Evolutionary conservation across 148 eudicot species (phyloP), one percentile per base, ranked within the genome.

Genomic region (Agrostemma githago): DNA sequence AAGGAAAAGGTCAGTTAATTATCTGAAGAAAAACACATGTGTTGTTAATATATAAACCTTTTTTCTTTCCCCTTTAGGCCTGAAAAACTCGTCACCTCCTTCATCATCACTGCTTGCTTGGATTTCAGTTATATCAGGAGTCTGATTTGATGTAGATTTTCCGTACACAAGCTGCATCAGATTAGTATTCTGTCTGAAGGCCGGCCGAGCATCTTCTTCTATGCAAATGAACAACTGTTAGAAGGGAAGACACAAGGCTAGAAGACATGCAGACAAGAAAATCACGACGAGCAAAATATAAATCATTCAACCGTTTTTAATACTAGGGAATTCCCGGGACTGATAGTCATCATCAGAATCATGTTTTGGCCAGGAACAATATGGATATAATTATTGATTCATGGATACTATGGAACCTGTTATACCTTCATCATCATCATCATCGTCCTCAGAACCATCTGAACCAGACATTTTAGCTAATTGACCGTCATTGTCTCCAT

Each of bases 101-200:
- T 80, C 92, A 62, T 89, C 90, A 58, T 85, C 90, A 44, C 84
- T 94, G 82, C 79, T 81, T 58, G 73, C 72, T 62, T 34, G 82
- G 62, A 71, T 79, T 53, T 86, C 87, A 70, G 67, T 60, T 5
- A 16, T 46, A 70, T 77, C 66, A 44, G 78, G 48, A 21, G 66
- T 21, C 14, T 82, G 60, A 26, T 77, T 74, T 48, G 78, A 60
- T 67, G 42, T 79, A 60, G 88, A 72, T 68, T 82, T 82, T 26
- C 92, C 99, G 76, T 95, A 95, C 12, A 95, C 96, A 76, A 88
- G 89, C 80, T 92, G 92, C 93, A 82, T 89, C 65, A 95, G 87
- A 84, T 92, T 92, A 62, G 72, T 74, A 71, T 77, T 86, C 44
- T 86, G 85, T 70, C 93, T 79, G 41, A 75, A 76, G 59, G 67